Evolutionary conservation across 1,284 basidiomycete species (phyloP).

Genomic region (Fomitiporia mediterranea): DNA sequence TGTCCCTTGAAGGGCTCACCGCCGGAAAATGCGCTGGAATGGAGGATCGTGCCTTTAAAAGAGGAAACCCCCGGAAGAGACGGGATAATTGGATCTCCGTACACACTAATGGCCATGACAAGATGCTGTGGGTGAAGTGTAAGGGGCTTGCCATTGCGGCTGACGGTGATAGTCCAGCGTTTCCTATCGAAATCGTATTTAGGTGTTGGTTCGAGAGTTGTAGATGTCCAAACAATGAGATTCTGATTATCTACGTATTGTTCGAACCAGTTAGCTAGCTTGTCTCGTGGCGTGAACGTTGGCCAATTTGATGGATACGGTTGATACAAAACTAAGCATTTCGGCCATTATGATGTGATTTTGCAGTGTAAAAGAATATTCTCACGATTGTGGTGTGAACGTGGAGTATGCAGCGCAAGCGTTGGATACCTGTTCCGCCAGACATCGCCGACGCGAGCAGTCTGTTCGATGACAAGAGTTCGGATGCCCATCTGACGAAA

Average conservation of each 20-base stretch:
- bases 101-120: conserved; percentile 33
- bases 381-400: conserved; percentile 34
- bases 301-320: conserved; percentile 15
- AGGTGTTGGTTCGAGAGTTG: conserved; percentile 16
- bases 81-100: conserved; percentile 33
- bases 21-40: conserved; percentile 31
- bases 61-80: conserved; percentile 24
- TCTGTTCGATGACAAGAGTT: conserved; percentile 44
- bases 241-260: conserved; percentile 19
- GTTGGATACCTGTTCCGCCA: conserved; percentile 52
- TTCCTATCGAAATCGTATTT: conserved; percentile 28
- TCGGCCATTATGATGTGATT: background rate
- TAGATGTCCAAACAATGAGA: conserved; percentile 22
- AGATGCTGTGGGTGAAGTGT: conserved; percentile 34
- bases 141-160: conserved; percentile 27
- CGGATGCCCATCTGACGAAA: conserved; percentile 48
- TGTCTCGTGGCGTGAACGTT: conserved; percentile 20
- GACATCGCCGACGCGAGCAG: conserved; percentile 45
- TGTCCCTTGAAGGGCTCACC: conserved; percentile 30
- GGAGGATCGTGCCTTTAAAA: conserved; percentile 32
- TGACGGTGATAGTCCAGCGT: conserved; percentile 32
- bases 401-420: conserved; percentile 43
- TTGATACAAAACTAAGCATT: conserved; percentile 17
- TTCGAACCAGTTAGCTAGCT: conserved; percentile 22
- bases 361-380: background rate